These are phyloP conservation scores for Epichloe amarillans DNA, from an alignment of 2,329 filamentous ascomycete genomes.

Conservation along the genomic window DNA sequence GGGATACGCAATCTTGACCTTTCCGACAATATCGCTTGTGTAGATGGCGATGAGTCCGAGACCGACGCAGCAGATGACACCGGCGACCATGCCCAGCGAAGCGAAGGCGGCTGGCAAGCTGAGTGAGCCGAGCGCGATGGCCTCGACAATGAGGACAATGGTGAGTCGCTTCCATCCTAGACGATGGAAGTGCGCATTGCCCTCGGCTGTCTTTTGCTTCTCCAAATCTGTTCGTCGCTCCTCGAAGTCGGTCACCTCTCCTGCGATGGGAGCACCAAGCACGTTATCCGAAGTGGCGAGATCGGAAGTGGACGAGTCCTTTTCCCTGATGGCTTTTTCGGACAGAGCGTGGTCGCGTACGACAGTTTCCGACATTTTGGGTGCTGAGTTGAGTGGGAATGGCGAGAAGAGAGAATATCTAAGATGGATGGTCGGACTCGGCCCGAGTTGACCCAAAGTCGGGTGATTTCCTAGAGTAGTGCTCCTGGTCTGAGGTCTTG, in stretches of 20 bases:
- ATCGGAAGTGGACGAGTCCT: constrained; percentile 5
- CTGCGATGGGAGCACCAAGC: constrained; percentile 15
- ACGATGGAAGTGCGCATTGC: constrained; percentile 35
- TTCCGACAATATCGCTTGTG: constrained; percentile 32
- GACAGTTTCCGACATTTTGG: constrained; percentile 5
- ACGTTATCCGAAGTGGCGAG: constrained; percentile 12
- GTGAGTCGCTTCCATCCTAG: constrained; percentile 45
- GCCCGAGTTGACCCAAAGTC: too few species aligned
- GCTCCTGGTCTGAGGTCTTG: too few species aligned
- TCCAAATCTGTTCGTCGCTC: constrained; percentile 27
- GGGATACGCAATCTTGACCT: constrained; percentile 37
- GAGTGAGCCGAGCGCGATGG: constrained; percentile 40
- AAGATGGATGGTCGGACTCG: too few species aligned
- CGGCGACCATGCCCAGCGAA: constrained; percentile 39
- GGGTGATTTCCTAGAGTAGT: too few species aligned
- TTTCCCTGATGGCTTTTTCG: constrained; percentile 1
- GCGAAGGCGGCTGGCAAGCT: constrained; percentile 39
- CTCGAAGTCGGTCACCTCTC: constrained; percentile 25
- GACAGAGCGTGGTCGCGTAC: constrained; percentile 4
- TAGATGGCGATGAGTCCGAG: constrained; percentile 34
- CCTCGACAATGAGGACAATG: constrained; percentile 42
- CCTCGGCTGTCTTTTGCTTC: constrained; percentile 31
- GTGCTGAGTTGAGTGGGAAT: background rate
- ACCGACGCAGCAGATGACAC: constrained; percentile 27
- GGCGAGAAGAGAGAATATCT: background rate